Conservation (phyloP, 2,329 filamentous ascomycete genomes). For the Laburnicola sp. region DNA sequence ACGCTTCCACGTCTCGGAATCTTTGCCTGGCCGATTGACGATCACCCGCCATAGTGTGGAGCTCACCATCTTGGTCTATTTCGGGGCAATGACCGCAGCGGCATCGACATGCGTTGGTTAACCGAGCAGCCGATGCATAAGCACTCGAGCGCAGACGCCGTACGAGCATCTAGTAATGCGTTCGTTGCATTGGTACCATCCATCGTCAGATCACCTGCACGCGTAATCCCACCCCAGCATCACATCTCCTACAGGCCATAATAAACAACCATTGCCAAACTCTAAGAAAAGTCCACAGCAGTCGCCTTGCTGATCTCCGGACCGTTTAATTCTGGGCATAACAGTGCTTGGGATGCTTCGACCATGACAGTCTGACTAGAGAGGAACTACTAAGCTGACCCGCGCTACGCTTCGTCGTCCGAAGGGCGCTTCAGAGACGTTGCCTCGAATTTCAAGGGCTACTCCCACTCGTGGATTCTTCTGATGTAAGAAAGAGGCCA, state of each 20-base stretch:
- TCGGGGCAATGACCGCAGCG: no score
- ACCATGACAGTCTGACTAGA: slow-evolving; percentile 12
- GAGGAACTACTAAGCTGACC: slow-evolving; percentile 20
- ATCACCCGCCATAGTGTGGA: no score
- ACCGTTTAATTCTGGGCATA: slow-evolving; percentile 7
- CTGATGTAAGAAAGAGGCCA: slow-evolving; percentile 34
- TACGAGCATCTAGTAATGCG: neutral
- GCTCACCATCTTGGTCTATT: no score
- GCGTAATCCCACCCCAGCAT: neutral
- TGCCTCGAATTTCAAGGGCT: slow-evolving; percentile 20
- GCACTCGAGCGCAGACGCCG: no score
- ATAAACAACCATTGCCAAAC: slow-evolving; percentile 17
- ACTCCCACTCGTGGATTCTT: slow-evolving; percentile 35
- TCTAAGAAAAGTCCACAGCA: slow-evolving; percentile 15
- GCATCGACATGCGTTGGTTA: no score
- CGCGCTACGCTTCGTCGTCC: slow-evolving; percentile 17
- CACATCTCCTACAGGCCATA: neutral
- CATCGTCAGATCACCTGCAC: neutral
- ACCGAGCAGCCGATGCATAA: no score
- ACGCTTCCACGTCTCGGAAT: no score
- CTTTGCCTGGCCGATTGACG: no score
- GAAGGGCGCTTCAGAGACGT: slow-evolving; percentile 31
- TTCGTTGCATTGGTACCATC: neutral
- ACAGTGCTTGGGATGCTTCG: slow-evolving; percentile 12
- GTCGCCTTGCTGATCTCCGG: slow-evolving; percentile 27